A percentile compares a stretch with the other conserved stretches of the same genome.
phyloP scores from a whole-genome alignment of 257 asterid genomes.

The Solanum corneliomulleri region DNA sequence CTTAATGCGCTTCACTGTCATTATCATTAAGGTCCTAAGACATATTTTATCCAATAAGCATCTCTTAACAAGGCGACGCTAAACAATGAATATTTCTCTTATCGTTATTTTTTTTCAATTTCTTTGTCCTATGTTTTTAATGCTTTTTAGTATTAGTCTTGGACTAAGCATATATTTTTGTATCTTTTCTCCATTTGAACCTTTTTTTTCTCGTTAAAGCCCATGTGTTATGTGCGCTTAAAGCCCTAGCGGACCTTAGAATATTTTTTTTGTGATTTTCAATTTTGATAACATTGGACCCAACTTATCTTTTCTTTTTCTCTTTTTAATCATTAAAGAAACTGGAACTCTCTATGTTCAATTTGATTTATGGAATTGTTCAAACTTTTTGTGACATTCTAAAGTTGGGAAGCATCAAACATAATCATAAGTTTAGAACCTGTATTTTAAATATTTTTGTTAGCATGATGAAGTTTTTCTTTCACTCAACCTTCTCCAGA shows the following conservation, averaged over 20 bases:
- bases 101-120: not conserved
- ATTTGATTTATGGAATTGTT: not conserved
- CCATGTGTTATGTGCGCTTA: not conserved
- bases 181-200: not conserved
- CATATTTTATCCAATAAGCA: not conserved
- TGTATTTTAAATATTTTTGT: not conserved
- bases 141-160: not conserved
- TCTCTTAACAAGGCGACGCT: not conserved
- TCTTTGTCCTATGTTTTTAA: not conserved
- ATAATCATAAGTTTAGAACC: not conserved
- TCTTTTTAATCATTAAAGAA: not conserved
- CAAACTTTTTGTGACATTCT: not conserved
- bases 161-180: not conserved
- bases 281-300: not conserved
- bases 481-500: not conserved
- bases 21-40: not conserved
- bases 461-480: not conserved
- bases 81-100: not conserved
- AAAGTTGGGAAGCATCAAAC: not conserved
- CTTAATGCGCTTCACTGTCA: not conserved
- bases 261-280: not conserved
- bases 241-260: not conserved
- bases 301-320: not conserved
- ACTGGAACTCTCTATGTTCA: not conserved
- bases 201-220: not conserved